phyloP scores from a whole-genome alignment of 192 early-diverging fungal species.

The Spizellomyces punctatus region DNA sequence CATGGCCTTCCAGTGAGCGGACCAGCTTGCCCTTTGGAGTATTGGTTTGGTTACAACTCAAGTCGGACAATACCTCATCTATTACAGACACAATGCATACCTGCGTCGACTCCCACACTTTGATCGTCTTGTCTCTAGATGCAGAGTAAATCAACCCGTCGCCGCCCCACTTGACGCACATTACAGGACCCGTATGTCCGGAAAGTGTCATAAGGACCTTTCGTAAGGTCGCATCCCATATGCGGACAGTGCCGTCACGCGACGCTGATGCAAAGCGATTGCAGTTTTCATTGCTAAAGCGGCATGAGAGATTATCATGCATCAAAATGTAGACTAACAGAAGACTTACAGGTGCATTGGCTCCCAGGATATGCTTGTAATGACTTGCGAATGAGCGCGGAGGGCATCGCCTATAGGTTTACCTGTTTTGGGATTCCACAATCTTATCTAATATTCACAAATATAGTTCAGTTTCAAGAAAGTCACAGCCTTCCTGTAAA shows the following conservation, averaged over 20 bases:
- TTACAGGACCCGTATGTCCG: constrained; percentile 91
- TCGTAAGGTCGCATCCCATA: constrained; percentile 89
- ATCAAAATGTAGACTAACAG: constrained; percentile 20
- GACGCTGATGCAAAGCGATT: constrained; percentile 86
- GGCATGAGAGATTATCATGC: constrained; percentile 28
- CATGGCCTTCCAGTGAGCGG: constrained; percentile 86
- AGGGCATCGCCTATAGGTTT: constrained; percentile 75
- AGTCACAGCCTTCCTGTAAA: not conserved
- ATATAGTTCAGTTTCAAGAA: not conserved
- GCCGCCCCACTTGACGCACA: constrained; percentile 95
- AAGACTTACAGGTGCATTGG: constrained; percentile 70
- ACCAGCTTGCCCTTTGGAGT: constrained; percentile 72
- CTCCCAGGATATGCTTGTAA: constrained; percentile 93
- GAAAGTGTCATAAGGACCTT: constrained; percentile 75
- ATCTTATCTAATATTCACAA: constrained; percentile 42
- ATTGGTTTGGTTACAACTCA: constrained; percentile 1
- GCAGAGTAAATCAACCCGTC: constrained; percentile 91
- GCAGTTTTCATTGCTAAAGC: constrained; percentile 60
- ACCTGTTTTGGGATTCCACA: constrained; percentile 92
- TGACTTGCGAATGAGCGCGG: constrained; percentile 84
- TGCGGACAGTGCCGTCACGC: constrained; percentile 89
- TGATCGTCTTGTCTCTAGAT: constrained; percentile 93
- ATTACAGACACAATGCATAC: not conserved
- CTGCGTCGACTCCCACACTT: constrained; percentile 80
- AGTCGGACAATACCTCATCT: too few relatives aligned